Conservation (phyloP, 345 rosid genomes). For the Hibiscus syriacus region DNA sequence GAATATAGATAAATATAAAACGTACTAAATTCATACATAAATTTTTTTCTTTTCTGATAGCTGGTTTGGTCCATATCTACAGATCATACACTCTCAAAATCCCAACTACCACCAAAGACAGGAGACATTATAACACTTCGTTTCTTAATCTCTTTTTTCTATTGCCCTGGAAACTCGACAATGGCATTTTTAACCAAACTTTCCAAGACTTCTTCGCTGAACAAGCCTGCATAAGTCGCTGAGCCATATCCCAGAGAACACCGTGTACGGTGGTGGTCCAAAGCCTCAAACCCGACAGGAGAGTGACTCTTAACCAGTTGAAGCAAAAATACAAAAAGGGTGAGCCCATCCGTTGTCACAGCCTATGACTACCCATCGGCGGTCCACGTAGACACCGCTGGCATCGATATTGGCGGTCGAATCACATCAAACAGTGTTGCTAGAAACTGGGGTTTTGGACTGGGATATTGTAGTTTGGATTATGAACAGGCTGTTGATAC, state of each 20-base stretch:
- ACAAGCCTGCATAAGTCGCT: conserved; percentile 30
- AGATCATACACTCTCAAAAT: too few species aligned
- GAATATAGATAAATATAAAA: too few species aligned
- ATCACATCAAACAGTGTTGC: not conserved
- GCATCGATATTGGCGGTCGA: conserved; percentile 51
- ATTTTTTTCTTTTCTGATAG: too few species aligned
- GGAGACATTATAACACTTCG: too few species aligned
- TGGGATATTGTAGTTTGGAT: not conserved
- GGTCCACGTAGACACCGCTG: conserved; percentile 76
- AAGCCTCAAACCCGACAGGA: conserved; percentile 53
- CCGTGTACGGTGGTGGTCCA: conserved; percentile 86
- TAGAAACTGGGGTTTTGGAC: not conserved
- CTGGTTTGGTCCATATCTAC: too few species aligned
- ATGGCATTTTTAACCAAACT: conserved; percentile 5
- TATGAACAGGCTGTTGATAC: conserved; percentile 76
- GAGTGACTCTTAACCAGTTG: conserved; percentile 45
- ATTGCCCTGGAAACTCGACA: not conserved
- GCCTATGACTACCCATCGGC: conserved; percentile 88
- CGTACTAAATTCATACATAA: too few species aligned
- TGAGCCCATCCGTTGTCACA: conserved; percentile 73
- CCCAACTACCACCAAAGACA: too few species aligned
- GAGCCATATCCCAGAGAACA: conserved; percentile 73
- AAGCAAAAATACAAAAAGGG: conserved; percentile 58
- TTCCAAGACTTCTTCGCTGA: not conserved
- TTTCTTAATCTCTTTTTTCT: not conserved